Conservation (phyloP, 371 early-diverging fungal species). For the Mucor piriformis region DNA sequence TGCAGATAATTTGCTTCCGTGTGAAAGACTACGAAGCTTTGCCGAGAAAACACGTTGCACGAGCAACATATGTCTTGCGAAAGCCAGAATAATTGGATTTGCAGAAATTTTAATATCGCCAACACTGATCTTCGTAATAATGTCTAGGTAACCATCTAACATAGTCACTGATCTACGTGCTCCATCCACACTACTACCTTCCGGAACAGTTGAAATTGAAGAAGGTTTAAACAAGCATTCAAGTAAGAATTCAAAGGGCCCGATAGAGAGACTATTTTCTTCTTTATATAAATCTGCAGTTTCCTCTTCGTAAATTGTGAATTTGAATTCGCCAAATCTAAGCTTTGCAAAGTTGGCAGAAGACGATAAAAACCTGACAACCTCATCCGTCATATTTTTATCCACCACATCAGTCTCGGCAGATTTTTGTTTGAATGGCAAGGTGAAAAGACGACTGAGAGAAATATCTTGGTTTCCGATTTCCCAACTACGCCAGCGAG, state of each 20-base stretch:
- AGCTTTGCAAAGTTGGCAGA: constrained; percentile 46
- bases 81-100: constrained; percentile 73
- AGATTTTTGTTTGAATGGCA: constrained; percentile 46
- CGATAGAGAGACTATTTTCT: constrained; percentile 43
- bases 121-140: constrained; percentile 49
- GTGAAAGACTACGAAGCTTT: constrained; percentile 43
- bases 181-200: constrained; percentile 25
- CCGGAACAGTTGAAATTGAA: constrained; percentile 11
- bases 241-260: constrained; percentile 30
- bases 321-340: constrained; percentile 31
- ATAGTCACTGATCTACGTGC: constrained; percentile 1
- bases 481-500: constrained; percentile 74
- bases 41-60: constrained; percentile 74
- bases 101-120: constrained; percentile 52
- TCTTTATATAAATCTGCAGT: constrained; percentile 31
- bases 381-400: constrained; percentile 23
- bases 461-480: constrained; percentile 49
- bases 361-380: constrained; percentile 37
- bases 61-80: constrained; percentile 70
- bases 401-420: neutral
- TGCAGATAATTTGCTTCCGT: constrained; percentile 18
- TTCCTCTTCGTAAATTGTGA: constrained; percentile 54
- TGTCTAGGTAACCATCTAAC: constrained; percentile 57
- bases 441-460: constrained; percentile 55
- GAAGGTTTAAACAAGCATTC: constrained; percentile 42